Evolutionary conservation across 805 yeast species (phyloP).

Genomic region (Metschnikowia cubensis): DNA sequence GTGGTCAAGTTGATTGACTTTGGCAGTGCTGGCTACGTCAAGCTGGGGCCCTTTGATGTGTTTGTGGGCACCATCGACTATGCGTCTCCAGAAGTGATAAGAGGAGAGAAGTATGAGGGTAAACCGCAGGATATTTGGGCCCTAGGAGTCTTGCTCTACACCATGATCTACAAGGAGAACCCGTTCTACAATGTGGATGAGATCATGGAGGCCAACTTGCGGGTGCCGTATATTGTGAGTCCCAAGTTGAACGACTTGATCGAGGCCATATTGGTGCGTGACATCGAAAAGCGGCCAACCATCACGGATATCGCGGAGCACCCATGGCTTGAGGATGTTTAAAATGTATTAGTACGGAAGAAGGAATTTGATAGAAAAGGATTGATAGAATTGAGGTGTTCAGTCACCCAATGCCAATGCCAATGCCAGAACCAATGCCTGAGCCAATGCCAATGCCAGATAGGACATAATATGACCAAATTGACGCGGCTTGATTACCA

Average conservation of each 20-base stretch:
- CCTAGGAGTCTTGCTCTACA: constrained; percentile 83
- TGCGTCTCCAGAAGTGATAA: constrained; percentile 94
- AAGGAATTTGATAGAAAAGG: no score
- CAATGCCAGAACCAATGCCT: no score
- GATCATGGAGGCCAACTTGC: constrained; percentile 83
- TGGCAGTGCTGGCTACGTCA: constrained; percentile 89
- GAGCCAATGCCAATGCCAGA: no score
- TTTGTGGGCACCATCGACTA: constrained; percentile 97
- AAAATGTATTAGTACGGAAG: no score
- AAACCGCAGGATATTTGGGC: constrained; percentile 98
- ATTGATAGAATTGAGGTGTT: no score
- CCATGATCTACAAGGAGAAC: constrained; percentile 87
- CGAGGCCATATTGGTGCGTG: constrained; percentile 61
- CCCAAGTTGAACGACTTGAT: constrained; percentile 61
- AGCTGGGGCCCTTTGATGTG: constrained; percentile 93
- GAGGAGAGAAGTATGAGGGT: constrained; percentile 87
- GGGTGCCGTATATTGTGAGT: constrained; percentile 65
- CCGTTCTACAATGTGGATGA: constrained; percentile 96
- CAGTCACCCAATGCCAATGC: no score
- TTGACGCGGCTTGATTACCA: no score
- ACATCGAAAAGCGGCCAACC: constrained; percentile 63
- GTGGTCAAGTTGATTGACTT: constrained; percentile 85
- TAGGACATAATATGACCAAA: no score
- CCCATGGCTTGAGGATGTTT: constrained; percentile 48
- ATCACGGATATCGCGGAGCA: constrained; percentile 67